These are phyloP conservation scores for Agaricus blazei DNA, from an alignment of 768 basidiomycete species.

Conservation along the genomic window DNA sequence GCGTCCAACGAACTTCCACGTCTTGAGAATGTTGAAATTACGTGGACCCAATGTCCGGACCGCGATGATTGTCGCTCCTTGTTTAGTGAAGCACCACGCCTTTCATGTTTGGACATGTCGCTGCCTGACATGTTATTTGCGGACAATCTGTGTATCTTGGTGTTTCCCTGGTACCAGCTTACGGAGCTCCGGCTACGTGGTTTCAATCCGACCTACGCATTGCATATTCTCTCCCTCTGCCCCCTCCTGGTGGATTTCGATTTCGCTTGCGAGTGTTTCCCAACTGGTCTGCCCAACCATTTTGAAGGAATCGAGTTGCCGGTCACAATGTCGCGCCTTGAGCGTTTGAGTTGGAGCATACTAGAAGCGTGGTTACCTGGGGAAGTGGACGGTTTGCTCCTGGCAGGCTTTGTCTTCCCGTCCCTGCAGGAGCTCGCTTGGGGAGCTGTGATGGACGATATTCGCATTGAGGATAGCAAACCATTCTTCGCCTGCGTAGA, in stretches of 20 bases:
- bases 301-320: not conserved
- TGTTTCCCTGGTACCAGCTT: not conserved
- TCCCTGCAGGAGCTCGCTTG: not conserved
- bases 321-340: not conserved
- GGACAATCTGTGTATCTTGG: not conserved
- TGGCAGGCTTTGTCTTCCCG: not conserved
- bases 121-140: not conserved
- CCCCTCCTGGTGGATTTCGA: not conserved
- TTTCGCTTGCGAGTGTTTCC: not conserved
- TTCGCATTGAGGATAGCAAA: not conserved
- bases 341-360: not conserved
- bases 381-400: not conserved
- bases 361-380: not conserved
- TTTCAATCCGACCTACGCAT: not conserved
- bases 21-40: not conserved
- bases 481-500: not conserved
- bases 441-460: not conserved
- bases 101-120: not conserved
- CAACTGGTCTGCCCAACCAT: not conserved
- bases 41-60: not conserved
- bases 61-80: not conserved
- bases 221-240: not conserved
- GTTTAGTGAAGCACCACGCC: not conserved
- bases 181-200: not conserved
- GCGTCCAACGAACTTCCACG: not conserved